Conservation (phyloP, 208 protist species). For the Leishmania mexicana region DNA sequence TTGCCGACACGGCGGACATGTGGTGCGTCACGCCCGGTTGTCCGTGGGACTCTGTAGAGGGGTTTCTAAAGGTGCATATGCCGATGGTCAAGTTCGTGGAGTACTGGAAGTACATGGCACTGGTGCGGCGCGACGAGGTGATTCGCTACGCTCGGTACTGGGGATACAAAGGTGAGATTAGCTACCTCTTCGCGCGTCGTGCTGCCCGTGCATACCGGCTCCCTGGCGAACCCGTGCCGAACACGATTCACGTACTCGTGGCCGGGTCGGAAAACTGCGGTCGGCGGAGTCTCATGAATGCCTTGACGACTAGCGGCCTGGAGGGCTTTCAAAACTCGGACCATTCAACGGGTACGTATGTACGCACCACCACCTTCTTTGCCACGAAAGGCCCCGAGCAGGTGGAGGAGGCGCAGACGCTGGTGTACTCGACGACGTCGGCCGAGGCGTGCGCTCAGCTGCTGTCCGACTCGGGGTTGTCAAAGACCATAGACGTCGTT, state of each 20-base stretch:
- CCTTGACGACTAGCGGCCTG: slow-evolving; percentile 36
- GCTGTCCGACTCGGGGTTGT: slow-evolving; percentile 48
- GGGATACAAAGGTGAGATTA: slow-evolving; percentile 85
- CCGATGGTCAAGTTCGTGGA: slow-evolving; percentile 81
- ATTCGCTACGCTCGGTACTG: slow-evolving; percentile 86
- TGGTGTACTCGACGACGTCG: slow-evolving; percentile 59
- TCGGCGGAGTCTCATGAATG: slow-evolving; percentile 52
- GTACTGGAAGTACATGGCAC: slow-evolving; percentile 89
- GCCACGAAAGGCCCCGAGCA: slow-evolving; percentile 27
- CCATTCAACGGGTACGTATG: slow-evolving; percentile 25
- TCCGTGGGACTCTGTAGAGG: slow-evolving; percentile 70
- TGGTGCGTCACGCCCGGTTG: slow-evolving; percentile 87
- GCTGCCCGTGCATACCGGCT: slow-evolving; percentile 47
- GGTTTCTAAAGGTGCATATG: slow-evolving; percentile 48
- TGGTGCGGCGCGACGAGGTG: slow-evolving; percentile 65
- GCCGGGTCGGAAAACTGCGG: slow-evolving; percentile 58
- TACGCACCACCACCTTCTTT: slow-evolving; percentile 66
- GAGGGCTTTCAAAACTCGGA: slow-evolving; percentile 4
- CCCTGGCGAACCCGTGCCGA: slow-evolving; percentile 55
- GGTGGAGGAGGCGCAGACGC: slow-evolving; percentile 58
- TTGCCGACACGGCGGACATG: slow-evolving; percentile 48
- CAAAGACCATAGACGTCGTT: slow-evolving; percentile 76
- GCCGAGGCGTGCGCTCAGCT: slow-evolving; percentile 41
- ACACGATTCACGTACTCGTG: slow-evolving; percentile 77
- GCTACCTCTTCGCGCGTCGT: slow-evolving; percentile 68